Evolutionary conservation across 2,329 filamentous ascomycete genomes (phyloP), one percentile per base, ranked within the genome.

Genomic region (Penicillium paneum): DNA sequence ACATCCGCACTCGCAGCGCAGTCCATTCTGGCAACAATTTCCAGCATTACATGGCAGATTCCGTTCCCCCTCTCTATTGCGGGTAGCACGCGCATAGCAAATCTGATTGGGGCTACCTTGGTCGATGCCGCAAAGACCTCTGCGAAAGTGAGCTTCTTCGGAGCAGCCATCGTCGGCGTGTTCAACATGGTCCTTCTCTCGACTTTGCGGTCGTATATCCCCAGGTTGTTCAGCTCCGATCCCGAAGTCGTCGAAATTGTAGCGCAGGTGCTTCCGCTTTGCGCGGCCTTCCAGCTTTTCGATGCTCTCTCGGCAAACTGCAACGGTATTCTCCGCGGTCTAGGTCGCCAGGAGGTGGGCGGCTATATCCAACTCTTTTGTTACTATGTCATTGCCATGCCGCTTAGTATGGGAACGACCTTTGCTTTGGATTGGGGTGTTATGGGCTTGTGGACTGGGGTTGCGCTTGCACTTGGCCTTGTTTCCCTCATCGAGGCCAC

Each of bases 31-130:
- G 83, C 87, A 21, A 94, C 89, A 0, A 79, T 96, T 42, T 85
- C 87, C 0, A 84, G 86, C 10, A 84, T 96, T 24, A 90, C 89
- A 0, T 97, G 91, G 77, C 91, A 96, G 72, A 86, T 97, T 45
- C 91, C 93, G 0, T 97, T 97, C 76, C 90, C 93, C 0, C 83
- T 97, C 56, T 90, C 88, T 31, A 93, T 97, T 54, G 92, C 93
- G 3, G 85, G 88, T 0, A 93, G 88, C 12, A 97, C 93, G 0
- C 86, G 93, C 1, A 85, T 97, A 13, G 93, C 92, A 17, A 97
- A 97, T 65, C 77, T 97, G 32, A 95, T 97, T 58, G 94, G 93
- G 8, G 92, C 93, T 0, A 88, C 87, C 1, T 80, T 97, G 11
- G 86, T 90, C 2, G 85, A 87, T 42, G 89, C 92, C 0, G 92